phyloP scores from a whole-genome alignment of 768 basidiomycete genomes.

The Amylocystis lapponica region DNA sequence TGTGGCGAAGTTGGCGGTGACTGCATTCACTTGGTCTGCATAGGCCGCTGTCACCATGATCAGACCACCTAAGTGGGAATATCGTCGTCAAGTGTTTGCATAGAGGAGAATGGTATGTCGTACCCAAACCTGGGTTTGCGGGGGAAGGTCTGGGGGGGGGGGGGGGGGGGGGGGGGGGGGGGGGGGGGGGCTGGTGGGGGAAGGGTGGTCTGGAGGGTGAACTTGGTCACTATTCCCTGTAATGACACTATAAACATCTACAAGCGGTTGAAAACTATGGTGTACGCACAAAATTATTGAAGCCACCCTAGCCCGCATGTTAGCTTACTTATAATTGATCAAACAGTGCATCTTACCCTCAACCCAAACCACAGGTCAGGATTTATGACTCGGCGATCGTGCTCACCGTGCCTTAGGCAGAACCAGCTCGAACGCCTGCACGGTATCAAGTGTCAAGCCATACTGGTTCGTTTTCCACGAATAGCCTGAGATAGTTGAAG shows the following conservation, averaged over 20 bases:
- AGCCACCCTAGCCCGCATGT: constrained; percentile 57
- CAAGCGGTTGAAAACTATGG: constrained; percentile 13
- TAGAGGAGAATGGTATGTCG: constrained; percentile 4
- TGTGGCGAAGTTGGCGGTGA: constrained; percentile 35
- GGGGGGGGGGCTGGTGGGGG: no score
- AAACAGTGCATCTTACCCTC: constrained; percentile 25
- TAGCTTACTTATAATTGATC: no score
- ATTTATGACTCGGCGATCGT: constrained; percentile 24
- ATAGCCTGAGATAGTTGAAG: constrained; percentile 36
- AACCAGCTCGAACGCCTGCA: constrained; percentile 50
- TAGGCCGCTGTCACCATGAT: constrained; percentile 26
- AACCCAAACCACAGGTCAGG: constrained; percentile 39
- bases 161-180: no score
- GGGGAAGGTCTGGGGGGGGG: no score
- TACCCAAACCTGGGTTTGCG: constrained; percentile 59
- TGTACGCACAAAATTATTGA: constrained; percentile 49
- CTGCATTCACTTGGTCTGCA: constrained; percentile 23
- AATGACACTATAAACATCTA: not conserved
- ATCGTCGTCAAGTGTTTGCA: not conserved
- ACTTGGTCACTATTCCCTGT: constrained; percentile 54
- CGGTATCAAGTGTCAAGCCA: constrained; percentile 51
- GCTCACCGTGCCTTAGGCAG: constrained; percentile 43
- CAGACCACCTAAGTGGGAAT: constrained; percentile 41
- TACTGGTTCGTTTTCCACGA: constrained; percentile 60
- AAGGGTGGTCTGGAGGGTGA: constrained; percentile 48